Conservation (phyloP, 345 rosid genomes). For the Abelmoschus esculentus region DNA sequence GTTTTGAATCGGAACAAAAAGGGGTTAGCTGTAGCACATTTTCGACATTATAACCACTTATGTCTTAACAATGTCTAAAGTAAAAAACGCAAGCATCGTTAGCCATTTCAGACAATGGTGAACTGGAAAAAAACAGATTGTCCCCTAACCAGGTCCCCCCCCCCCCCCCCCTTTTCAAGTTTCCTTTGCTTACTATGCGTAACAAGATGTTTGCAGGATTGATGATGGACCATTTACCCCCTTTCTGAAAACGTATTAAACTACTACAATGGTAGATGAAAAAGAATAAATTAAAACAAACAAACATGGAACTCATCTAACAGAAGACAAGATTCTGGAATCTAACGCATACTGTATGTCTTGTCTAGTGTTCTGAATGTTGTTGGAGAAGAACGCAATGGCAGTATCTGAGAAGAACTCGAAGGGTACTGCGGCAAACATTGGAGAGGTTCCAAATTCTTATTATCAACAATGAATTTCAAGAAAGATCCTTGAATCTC, state of each 20-base stretch:
- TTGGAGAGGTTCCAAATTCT: constrained; percentile 30
- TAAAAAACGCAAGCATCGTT: background rate
- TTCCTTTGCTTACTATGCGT: background rate
- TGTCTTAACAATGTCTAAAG: background rate
- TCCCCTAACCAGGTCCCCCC: constrained; percentile 6
- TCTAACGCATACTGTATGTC: constrained; percentile 19
- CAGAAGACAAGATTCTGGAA: constrained; percentile 6
- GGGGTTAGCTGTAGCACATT: constrained; percentile 21
- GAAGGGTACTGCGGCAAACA: constrained; percentile 32
- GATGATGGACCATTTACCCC: background rate
- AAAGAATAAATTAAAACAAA: constrained; percentile 7
- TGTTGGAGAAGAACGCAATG: constrained; percentile 54
- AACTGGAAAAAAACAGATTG: background rate
- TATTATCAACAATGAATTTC: constrained; percentile 42
- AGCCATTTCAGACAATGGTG: background rate
- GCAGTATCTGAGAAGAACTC: constrained; percentile 56
- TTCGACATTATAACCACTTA: background rate
- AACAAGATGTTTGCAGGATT: background rate
- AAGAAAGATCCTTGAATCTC: constrained; percentile 44
- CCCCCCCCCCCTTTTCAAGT: background rate
- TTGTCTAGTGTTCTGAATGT: constrained; percentile 45
- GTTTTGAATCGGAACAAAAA: background rate
- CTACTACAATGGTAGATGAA: background rate
- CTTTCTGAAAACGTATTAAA: background rate
- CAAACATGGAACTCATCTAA: constrained; percentile 1